Base-by-base conservation (phyloP, 352 stramenopile genomes). In the Phytophthora agathidicida region DNA sequence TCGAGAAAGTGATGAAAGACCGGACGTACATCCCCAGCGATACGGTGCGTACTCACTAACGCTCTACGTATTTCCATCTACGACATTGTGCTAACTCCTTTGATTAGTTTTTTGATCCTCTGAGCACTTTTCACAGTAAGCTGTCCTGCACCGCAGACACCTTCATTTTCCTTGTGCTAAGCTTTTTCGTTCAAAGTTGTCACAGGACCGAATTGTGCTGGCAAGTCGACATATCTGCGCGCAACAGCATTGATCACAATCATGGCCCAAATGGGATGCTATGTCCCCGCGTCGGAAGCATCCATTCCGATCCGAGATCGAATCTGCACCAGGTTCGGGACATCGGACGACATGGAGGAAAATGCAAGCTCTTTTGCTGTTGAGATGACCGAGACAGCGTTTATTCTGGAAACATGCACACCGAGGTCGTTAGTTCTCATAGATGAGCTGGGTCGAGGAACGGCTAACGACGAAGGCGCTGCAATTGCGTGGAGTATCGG, bases 281-380 rank as follows among this genome's bases (percentile, higher is more conserved):
- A 91, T 33, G 91, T 98, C 9, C 92, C 93, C 10, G 92, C 92
- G 26, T 68, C 75, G 19, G 71, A 88, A 27, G 92, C 89, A 9
- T 65, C 64, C 17, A 89, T 98, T 59, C 86, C 91, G 9, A 68
- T 98, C 52, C 71, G 88, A 26, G 84, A 96, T 60, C 75, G 90
- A 2, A 91, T 98, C n/a, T 89, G 96, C 38, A 96, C 93, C 10
- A 76, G 92, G 41, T 95, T 98, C 35, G 91, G 89, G 8, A 98
- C 91, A 6, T 92, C 86, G 3, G 93, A 98, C 43, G 89, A 97
- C 49, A 96, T 98, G 81, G 92, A 98, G 71, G 89, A 96, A 61
- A 98, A 97, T 58, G 69, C 92, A 14, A 97, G 88, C 45, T 96
- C 91, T 3, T 98, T 98, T 60, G 77, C 75, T 9, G 80, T 97